Evolutionary conservation across 1,139 yeast species (phyloP).

Genomic region (Pichia sp.): DNA sequence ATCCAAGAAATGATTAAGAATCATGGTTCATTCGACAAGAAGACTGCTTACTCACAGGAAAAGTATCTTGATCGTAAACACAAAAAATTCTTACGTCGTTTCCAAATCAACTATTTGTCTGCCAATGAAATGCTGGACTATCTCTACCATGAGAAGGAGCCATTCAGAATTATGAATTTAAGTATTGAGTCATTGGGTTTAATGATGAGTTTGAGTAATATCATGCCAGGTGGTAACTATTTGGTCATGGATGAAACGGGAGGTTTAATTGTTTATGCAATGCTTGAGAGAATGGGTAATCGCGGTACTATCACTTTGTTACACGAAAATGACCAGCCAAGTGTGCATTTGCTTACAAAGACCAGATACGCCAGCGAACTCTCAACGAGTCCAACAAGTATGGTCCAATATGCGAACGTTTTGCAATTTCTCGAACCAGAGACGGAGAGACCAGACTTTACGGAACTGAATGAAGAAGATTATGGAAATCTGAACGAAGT

Average conservation of each 20-base stretch:
- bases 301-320: conserved; percentile 68
- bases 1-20: conserved; percentile 76
- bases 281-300: conserved; percentile 87
- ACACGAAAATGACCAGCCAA: conserved; percentile 93
- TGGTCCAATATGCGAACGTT: conserved; percentile 68
- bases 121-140: conserved; percentile 68
- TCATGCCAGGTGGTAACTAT: conserved; percentile 85
- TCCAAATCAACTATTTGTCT: conserved; percentile 76
- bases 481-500: conserved; percentile 49
- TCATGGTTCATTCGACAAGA: conserved; percentile 82
- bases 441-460: conserved; percentile 45
- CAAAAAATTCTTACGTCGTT: conserved; percentile 80
- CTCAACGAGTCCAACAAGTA: conserved; percentile 38
- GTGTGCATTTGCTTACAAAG: conserved; percentile 61
- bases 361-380: conserved; percentile 54
- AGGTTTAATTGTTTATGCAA: conserved; percentile 72
- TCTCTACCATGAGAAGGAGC: conserved; percentile 61
- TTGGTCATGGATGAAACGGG: conserved; percentile 88
- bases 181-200: conserved; percentile 79
- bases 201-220: conserved; percentile 68
- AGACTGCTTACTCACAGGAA: conserved; percentile 85
- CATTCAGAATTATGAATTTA: conserved; percentile 66
- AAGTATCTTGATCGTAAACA: conserved; percentile 88
- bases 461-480: conserved; percentile 44
- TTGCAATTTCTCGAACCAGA: conserved; percentile 79